phyloP scores from a whole-genome alignment of 352 stramenopile species.

The Peronosclerospora sorghi region DNA sequence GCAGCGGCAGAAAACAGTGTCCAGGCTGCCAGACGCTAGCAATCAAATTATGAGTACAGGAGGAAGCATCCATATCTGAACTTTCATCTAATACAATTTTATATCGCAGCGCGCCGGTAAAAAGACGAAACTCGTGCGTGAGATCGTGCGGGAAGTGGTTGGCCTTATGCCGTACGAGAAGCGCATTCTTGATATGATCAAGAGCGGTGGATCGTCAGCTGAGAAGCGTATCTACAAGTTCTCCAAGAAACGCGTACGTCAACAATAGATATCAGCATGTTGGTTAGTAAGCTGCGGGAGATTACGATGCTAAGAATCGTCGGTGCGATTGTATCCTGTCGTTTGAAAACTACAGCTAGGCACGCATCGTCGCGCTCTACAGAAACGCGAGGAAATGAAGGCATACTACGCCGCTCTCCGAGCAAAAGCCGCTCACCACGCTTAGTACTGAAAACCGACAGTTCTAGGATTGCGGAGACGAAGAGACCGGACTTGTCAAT shows the following conservation, averaged over 20 bases:
- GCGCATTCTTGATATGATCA: conserved; percentile 99
- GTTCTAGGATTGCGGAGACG: conserved; percentile 33
- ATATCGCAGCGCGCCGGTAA: conserved; percentile 76
- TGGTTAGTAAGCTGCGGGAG: neutral
- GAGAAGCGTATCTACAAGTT: conserved; percentile 99
- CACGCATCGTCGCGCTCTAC: conserved; percentile 94
- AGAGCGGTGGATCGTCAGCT: conserved; percentile 92
- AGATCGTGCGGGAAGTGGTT: conserved; percentile 96
- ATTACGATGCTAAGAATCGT: conserved; percentile 12
- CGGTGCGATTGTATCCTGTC: too few species aligned
- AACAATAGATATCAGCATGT: neutral
- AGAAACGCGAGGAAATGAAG: conserved; percentile 99
- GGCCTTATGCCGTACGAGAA: conserved; percentile 99
- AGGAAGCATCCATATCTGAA: neutral
- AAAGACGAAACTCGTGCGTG: conserved; percentile 90
- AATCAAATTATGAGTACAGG: neutral
- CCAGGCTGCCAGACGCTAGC: neutral
- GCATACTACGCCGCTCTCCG: conserved; percentile 93
- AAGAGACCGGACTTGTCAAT: conserved; percentile 16
- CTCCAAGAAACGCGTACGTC: conserved; percentile 92
- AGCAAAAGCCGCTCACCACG: conserved; percentile 86
- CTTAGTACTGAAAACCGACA: conserved; percentile 36
- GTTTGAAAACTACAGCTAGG: conserved; percentile 70
- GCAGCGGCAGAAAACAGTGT: neutral
- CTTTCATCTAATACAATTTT: conserved; percentile 3